These are phyloP conservation scores for Botrytis elliptica DNA, from an alignment of 2,329 filamentous ascomycete genomes.

Conservation along the genomic window DNA sequence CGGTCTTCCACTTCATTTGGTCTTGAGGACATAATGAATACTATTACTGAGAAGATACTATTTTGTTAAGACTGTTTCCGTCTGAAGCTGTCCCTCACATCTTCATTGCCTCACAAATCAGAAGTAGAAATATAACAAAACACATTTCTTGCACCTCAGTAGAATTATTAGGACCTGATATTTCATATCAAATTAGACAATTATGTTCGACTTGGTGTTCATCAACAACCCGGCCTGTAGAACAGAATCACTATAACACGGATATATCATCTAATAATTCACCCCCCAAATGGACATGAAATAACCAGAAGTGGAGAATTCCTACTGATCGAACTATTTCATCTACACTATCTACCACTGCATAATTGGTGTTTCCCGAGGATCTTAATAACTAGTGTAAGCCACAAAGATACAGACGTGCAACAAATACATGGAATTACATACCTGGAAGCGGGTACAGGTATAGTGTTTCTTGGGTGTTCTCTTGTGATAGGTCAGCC, in stretches of 20 bases:
- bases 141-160: background rate
- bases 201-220: background rate
- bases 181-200: background rate
- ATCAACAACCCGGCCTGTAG: background rate
- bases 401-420: background rate
- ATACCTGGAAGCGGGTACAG: background rate
- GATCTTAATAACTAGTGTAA: background rate
- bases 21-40: background rate
- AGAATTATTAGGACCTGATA: fast-evolving
- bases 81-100: background rate
- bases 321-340: background rate
- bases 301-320: background rate
- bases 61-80: background rate
- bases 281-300: background rate
- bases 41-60: too few species aligned
- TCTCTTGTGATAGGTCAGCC: background rate
- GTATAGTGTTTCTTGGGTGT: background rate
- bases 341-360: background rate
- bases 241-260: fast-evolving
- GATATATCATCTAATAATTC: background rate
- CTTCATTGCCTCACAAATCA: background rate
- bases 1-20: background rate
- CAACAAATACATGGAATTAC: background rate
- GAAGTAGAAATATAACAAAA: too few species aligned
- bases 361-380: background rate